Conservation (phyloP, 768 basidiomycete genomes). For the Xerocomus potaroensis region DNA sequence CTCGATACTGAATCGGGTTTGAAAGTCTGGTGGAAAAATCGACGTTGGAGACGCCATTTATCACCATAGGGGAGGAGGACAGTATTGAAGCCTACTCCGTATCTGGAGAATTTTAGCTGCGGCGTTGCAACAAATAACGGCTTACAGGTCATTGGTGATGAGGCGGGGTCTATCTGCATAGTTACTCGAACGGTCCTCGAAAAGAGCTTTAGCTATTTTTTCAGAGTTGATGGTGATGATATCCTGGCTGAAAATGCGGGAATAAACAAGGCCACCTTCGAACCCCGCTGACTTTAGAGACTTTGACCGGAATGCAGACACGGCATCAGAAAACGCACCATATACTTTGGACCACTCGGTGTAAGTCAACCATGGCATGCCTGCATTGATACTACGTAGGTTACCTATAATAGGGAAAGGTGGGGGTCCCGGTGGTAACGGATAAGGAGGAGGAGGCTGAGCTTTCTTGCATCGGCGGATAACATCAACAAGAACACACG, state of each 20-base stretch:
- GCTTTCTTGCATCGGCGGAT: neutral
- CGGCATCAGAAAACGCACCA: neutral
- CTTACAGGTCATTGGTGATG: constrained; percentile 12
- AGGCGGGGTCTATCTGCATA: constrained; percentile 19
- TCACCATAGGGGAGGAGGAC: constrained; percentile 14
- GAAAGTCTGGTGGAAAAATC: constrained; percentile 20
- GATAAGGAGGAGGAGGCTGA: neutral
- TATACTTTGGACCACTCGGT: constrained; percentile 10
- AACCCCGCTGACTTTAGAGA: neutral
- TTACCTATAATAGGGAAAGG: constrained; percentile 17
- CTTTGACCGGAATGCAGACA: neutral
- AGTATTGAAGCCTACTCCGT: constrained; percentile 15
- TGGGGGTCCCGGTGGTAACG: neutral
- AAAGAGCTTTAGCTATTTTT: constrained; percentile 9
- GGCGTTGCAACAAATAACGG: neutral
- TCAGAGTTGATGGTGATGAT: constrained; percentile 13
- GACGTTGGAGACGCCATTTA: constrained; percentile 17
- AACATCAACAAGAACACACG: neutral
- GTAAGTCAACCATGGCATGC: constrained; percentile 12
- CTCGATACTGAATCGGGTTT: constrained; percentile 6
- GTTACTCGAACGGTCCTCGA: constrained; percentile 17
- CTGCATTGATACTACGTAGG: constrained; percentile 4
- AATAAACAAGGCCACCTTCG: constrained; percentile 13
- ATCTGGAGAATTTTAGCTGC: constrained; percentile 4
- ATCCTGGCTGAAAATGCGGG: constrained; percentile 9